Percentiles rank a stretch among this genome's conserved stretches.
These are phyloP conservation scores for Leccinum imitatum DNA, from an alignment of 768 basidiomycete species.

Conservation along the genomic window DNA sequence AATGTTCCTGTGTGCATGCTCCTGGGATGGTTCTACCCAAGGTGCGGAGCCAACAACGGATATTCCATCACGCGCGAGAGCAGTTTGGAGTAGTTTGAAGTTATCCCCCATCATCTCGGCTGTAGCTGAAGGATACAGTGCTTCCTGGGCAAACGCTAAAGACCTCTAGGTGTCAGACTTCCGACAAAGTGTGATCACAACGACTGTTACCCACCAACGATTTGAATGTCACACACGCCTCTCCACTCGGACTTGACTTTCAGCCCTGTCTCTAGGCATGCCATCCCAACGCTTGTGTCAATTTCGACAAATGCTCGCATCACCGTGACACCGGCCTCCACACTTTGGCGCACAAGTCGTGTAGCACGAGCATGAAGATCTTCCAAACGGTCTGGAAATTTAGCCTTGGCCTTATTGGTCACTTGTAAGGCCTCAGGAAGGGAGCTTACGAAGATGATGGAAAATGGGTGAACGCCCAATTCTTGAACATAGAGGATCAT, in stretches of 20 bases:
- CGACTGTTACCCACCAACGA: constrained; percentile 44
- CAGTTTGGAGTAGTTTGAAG: constrained; percentile 43
- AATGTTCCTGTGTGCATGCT: constrained; percentile 54
- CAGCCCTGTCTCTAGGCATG: constrained; percentile 54
- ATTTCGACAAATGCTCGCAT: constrained; percentile 73
- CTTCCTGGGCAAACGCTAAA: constrained; percentile 62
- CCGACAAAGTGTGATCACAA: neutral
- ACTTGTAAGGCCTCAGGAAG: constrained; percentile 56
- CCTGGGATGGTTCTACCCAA: constrained; percentile 54
- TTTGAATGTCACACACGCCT: constrained; percentile 53
- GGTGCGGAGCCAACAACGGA: constrained; percentile 63
- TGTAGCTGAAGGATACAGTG: constrained; percentile 42
- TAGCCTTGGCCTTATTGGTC: constrained; percentile 50
- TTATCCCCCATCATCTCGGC: constrained; percentile 43
- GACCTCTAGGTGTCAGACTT: neutral
- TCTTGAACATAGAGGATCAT: neutral
- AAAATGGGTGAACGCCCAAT: constrained; percentile 4
- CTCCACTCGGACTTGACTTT: constrained; percentile 45
- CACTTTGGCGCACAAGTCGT: constrained; percentile 54
- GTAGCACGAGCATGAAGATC: constrained; percentile 54
- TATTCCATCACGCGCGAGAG: constrained; percentile 41
- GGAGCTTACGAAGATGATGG: constrained; percentile 35
- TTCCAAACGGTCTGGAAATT: constrained; percentile 41
- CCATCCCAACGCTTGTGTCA: constrained; percentile 50
- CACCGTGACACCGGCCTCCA: constrained; percentile 59